Base-by-base conservation (phyloP, 2,329 filamentous ascomycete genomes). In the Sphaerulina vaccinii region DNA sequence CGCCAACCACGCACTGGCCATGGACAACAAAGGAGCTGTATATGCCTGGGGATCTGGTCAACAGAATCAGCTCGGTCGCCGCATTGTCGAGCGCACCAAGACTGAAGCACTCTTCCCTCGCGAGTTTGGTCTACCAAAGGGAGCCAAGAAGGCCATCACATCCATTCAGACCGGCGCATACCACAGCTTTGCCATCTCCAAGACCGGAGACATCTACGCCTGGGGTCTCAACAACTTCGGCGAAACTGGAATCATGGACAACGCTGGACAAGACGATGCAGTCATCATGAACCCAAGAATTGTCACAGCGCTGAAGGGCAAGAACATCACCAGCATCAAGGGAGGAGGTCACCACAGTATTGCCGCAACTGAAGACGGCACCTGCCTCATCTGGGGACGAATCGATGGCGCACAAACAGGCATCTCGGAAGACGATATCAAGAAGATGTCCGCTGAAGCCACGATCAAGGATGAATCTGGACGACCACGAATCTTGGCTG, bases 191-290 rank as follows among this genome's bases (percentile, higher is more conserved):
- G 86, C 86, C 43, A 79, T 90, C 42, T 79, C 81, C 62, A 80
- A 83, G 55, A 79, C 84, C 22, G 84, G 84, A 33, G 78, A 81
- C 23, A 85, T 92, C 24, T 93, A 84, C 71, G 81, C 84, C 0
- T 95, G 90, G 89, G 90, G 90, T 19, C 75, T 92, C 23, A 95
- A 95, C 78, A 90, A 87, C 71, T 95, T 88, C 70, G 87, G 86
- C 57, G 86, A 95, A 73, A 88, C 87, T 13, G 89, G 86, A 29
- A 78, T 86, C 52, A 75, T 76, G 13, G 78, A 82, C 37, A 76
- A 79, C 48, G 83, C 81, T 11, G 85, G 84, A 24, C 81, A 85
- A 52, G 82, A 86, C 46, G 83, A 86, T 59, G 85, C 85, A 27
- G 82, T 86, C 55, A 80, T 95, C 44, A 78, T 87, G n/a, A 80